Base-by-base conservation (phyloP, 768 basidiomycete species). In the Tulasnella sp. region DNA sequence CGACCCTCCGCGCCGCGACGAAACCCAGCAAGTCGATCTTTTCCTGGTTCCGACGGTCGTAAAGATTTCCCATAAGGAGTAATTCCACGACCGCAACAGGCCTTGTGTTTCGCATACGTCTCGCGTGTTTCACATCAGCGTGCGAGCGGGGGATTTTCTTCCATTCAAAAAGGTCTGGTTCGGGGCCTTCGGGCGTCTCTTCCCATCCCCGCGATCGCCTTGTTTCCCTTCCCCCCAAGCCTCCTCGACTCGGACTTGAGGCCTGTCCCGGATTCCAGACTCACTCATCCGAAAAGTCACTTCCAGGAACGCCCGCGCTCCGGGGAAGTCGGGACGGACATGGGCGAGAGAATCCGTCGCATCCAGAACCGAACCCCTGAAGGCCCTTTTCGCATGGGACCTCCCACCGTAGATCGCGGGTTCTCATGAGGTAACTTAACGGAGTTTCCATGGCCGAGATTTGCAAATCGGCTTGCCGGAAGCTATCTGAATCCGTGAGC, bases 21-120 rank as follows among this genome's bases (percentile, higher is more conserved):
- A 35, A 26, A 67, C 61, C 61, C 29, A 15, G 29, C 61, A 67
- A 67, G 29, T 32, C 29, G 29, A 67, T 67, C 29, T 67, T 67
- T 67, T 67, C 61, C 29, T 67, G 61, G 61, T 67, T 67, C 61
- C 29, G 61, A 35, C 26, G 61, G 61, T 67, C 61, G 23, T 67
- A 35, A 32, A 5, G 3, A 1, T 26, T 67, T n/a, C 61, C n/a
- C 61, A 67, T 29, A 67, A 67, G 61, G 61, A 67, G 29, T 35
- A 67, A 15, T 29, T 35, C 15, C 29, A 26, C 23, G 2, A 32
- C 61, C 11, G 13, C 6, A 26, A 32, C 6, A 7, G 29, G 29
- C 57, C n/a, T 16, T 26, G 9, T 35, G 2, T 35, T 35, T 35
- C 35, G 26, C 29, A 26, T 67, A 16, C 9, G 23, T 35, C 32